A percentile compares a stretch with the other conserved stretches of the same genome.
Conservation (phyloP, 352 stramenopile species). For the Blastocystis sp. region DNA sequence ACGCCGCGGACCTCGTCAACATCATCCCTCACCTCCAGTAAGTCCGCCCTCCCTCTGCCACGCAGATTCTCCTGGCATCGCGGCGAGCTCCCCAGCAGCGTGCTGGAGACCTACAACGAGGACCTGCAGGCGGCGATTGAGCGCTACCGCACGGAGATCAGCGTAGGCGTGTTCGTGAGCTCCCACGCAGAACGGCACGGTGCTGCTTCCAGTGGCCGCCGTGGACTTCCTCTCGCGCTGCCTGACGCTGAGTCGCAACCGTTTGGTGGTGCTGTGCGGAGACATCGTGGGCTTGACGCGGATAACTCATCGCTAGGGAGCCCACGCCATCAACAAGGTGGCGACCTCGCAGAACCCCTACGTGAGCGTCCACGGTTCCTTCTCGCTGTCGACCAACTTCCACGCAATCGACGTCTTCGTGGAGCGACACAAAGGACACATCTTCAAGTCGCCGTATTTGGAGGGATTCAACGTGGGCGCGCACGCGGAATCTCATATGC, state of each 20-base stretch:
- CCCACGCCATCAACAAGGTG: background rate
- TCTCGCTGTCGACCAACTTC: conserved; percentile 51
- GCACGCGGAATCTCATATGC: background rate
- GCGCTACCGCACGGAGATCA: background rate
- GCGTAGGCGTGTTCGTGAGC: background rate
- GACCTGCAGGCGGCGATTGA: background rate
- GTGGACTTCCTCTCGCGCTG: background rate
- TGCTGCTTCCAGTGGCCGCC: background rate
- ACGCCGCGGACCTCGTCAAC: background rate
- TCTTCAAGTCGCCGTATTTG: conserved; percentile 41
- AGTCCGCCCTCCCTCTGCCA: background rate
- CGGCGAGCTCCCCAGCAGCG: background rate
- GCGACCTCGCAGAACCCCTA: conserved; percentile 19
- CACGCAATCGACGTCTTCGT: conserved; percentile 49
- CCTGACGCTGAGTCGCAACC: background rate
- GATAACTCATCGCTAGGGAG: background rate
- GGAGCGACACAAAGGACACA: background rate
- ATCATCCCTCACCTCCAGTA: conserved; percentile 37
- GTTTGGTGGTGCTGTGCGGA: conserved; percentile 4
- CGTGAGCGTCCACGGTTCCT: conserved; percentile 31
- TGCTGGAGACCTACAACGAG: background rate
- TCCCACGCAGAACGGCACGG: conserved; percentile 6
- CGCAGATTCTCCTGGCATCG: background rate
- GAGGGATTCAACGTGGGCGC: conserved; percentile 30
- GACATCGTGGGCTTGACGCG: background rate